These are phyloP conservation scores for Sclerotinia glacialis DNA, from an alignment of 2,329 filamentous ascomycete genomes.

Conservation along the genomic window DNA sequence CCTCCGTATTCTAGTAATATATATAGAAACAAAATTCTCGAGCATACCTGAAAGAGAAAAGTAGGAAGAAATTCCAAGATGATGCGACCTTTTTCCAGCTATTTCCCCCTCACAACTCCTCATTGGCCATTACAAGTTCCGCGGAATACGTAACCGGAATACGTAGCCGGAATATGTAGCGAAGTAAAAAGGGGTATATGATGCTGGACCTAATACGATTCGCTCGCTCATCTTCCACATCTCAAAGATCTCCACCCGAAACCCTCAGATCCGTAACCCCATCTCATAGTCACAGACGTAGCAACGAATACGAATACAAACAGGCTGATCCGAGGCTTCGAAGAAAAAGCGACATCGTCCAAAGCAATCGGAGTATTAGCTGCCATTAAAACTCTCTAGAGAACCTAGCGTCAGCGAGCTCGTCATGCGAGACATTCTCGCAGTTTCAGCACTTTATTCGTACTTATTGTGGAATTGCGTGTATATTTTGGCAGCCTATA, in stretches of 20 bases:
- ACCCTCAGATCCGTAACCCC: slow-evolving; percentile 12
- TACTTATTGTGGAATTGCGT: too few species aligned
- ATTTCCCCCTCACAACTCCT: slow-evolving; percentile 52
- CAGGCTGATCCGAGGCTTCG: slow-evolving; percentile 45
- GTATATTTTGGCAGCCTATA: too few species aligned
- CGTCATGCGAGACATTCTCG: too few species aligned
- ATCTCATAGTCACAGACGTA: slow-evolving; percentile 29
- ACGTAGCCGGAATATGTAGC: not conserved
- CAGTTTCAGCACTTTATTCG: too few species aligned
- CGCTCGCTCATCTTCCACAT: not conserved
- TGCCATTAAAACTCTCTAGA: not conserved
- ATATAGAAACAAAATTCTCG: slow-evolving; percentile 24
- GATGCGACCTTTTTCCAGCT: slow-evolving; percentile 48
- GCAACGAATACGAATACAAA: slow-evolving; percentile 25
- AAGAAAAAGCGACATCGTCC: not conserved
- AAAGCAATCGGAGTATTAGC: not conserved
- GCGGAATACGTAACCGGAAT: not conserved
- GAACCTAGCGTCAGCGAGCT: too few species aligned
- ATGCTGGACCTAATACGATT: not conserved
- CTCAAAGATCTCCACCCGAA: not conserved
- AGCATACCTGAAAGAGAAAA: slow-evolving; percentile 23
- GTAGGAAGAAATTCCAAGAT: slow-evolving; percentile 19
- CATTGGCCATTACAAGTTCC: slow-evolving; percentile 36
- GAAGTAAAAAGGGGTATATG: not conserved
- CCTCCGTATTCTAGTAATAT: slow-evolving; percentile 7